These are phyloP conservation scores for Mortierella sp. DNA, from an alignment of 371 early-diverging fungal species.

Conservation along the genomic window DNA sequence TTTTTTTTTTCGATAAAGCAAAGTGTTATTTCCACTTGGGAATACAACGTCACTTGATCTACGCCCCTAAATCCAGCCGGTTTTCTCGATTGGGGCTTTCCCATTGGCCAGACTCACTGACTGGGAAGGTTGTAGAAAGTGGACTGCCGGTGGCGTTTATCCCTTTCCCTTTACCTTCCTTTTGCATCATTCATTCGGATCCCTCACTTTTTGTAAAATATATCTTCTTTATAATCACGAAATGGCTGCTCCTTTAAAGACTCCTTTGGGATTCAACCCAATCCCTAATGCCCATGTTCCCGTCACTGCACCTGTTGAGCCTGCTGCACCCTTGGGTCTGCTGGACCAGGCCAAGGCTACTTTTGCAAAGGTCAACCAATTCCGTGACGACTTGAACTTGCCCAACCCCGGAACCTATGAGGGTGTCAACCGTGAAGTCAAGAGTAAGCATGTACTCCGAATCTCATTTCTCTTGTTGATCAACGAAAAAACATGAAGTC, in stretches of 20 bases:
- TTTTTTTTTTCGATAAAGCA: too few species aligned
- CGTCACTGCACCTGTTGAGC: conserved; percentile 14
- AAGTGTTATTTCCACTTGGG: too few species aligned
- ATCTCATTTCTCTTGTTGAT: background rate
- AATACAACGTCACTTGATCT: too few species aligned
- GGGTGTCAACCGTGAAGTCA: conserved; percentile 86
- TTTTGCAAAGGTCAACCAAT: conserved; percentile 31
- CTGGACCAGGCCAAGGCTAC: conserved; percentile 39
- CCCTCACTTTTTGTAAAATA: too few species aligned
- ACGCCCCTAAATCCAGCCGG: too few species aligned
- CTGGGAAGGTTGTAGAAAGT: background rate
- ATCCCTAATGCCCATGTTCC: conserved; percentile 18
- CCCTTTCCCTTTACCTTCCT: background rate
- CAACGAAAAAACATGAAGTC: background rate
- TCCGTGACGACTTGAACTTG: conserved; percentile 68
- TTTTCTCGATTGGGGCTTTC: too few species aligned
- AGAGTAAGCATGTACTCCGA: conserved; percentile 66
- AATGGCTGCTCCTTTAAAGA: conserved; percentile 49
- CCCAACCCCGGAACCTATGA: conserved; percentile 93
- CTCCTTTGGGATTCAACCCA: conserved; percentile 51
- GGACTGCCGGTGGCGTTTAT: background rate
- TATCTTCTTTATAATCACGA: background rate
- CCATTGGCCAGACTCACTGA: too few species aligned
- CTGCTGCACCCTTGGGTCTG: conserved; percentile 31
- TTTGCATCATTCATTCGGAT: too few species aligned